A percentile compares a stretch with the other conserved stretches of the same genome.
Evolutionary conservation across 768 basidiomycete species (phyloP).

Genomic region (Suillus subluteus): DNA sequence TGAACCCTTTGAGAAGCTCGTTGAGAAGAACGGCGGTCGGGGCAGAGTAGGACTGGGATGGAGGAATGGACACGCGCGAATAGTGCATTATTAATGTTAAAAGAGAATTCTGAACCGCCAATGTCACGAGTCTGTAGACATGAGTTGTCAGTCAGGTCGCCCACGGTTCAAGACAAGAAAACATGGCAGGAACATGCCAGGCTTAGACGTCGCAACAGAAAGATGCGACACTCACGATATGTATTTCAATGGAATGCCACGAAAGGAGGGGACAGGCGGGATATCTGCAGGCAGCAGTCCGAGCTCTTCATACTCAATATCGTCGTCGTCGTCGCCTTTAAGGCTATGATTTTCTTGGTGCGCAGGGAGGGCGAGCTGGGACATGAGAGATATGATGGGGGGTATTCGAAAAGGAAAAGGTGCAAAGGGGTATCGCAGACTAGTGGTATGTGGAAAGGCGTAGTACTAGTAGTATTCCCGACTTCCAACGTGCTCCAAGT

Average conservation of each 20-base stretch:
- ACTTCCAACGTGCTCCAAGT: not conserved
- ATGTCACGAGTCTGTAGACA: conserved; percentile 66
- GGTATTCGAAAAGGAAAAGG: conserved; percentile 23
- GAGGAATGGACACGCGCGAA: conserved; percentile 81
- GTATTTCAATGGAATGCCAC: conserved; percentile 77
- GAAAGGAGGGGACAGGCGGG: conserved; percentile 55
- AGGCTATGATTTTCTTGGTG: conserved; percentile 29
- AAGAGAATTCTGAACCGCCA: conserved; percentile 90
- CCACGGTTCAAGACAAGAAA: not conserved
- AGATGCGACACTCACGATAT: conserved; percentile 60
- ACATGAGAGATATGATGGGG: conserved; percentile 25
- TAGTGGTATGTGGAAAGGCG: conserved; percentile 11
- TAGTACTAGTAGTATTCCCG: not conserved
- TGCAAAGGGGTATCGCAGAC: conserved; percentile 6
- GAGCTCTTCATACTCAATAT: conserved; percentile 50
- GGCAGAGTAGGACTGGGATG: conserved; percentile 84
- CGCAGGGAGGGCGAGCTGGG: conserved; percentile 19
- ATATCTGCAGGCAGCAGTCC: conserved; percentile 38
- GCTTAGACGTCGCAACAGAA: not conserved
- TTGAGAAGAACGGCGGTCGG: conserved; percentile 92
- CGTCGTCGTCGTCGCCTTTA: conserved; percentile 38
- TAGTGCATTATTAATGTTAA: conserved; percentile 97
- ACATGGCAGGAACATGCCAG: conserved; percentile 3
- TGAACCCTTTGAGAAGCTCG: conserved; percentile 89
- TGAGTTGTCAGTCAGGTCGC: conserved; percentile 11